These are phyloP conservation scores for Saccharomyces kudriavzevii DNA, from an alignment of 805 yeast genomes.

Conservation along the genomic window DNA sequence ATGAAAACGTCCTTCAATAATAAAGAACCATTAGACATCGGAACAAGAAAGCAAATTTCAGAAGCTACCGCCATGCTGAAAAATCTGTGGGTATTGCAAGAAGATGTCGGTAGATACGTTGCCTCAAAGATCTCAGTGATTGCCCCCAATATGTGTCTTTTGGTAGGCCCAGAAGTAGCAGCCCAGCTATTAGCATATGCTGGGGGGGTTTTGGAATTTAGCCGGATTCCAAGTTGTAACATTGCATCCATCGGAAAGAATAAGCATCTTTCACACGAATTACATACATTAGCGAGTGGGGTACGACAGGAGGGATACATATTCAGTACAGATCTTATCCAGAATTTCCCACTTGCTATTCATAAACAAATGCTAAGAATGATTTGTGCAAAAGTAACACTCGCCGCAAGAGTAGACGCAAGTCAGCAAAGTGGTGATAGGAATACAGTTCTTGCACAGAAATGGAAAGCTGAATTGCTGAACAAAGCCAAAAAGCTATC, in stretches of 20 bases:
- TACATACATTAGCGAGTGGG: slow-evolving; percentile 33
- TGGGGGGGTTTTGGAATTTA: slow-evolving; percentile 62
- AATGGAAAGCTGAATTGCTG: slow-evolving; percentile 53
- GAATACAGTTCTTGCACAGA: slow-evolving; percentile 48
- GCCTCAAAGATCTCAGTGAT: slow-evolving; percentile 46
- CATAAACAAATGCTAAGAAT: slow-evolving; percentile 69
- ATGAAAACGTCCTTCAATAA: slow-evolving; percentile 41
- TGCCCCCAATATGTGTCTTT: slow-evolving; percentile 73
- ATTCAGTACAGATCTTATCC: slow-evolving; percentile 52
- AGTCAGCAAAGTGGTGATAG: slow-evolving; percentile 32
- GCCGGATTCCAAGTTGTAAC: slow-evolving; percentile 74
- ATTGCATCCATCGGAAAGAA: slow-evolving; percentile 65
- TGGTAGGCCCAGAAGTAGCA: slow-evolving; percentile 66
- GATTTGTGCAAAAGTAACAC: slow-evolving; percentile 65
- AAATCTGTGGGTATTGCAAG: slow-evolving; percentile 37
- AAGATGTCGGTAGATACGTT: slow-evolving; percentile 44
- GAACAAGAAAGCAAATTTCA: slow-evolving; percentile 33
- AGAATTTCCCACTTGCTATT: slow-evolving; percentile 47
- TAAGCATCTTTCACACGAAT: slow-evolving; percentile 27
- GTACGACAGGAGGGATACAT: slow-evolving; percentile 63
- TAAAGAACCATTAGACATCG: slow-evolving; percentile 24
- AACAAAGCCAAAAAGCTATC: slow-evolving; percentile 61
- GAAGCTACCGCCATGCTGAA: slow-evolving; percentile 37
- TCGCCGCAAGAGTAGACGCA: slow-evolving; percentile 79
- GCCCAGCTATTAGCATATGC: slow-evolving; percentile 61